Base-by-base conservation (phyloP, 805 yeast species). In the Starmerella sp. region DNA sequence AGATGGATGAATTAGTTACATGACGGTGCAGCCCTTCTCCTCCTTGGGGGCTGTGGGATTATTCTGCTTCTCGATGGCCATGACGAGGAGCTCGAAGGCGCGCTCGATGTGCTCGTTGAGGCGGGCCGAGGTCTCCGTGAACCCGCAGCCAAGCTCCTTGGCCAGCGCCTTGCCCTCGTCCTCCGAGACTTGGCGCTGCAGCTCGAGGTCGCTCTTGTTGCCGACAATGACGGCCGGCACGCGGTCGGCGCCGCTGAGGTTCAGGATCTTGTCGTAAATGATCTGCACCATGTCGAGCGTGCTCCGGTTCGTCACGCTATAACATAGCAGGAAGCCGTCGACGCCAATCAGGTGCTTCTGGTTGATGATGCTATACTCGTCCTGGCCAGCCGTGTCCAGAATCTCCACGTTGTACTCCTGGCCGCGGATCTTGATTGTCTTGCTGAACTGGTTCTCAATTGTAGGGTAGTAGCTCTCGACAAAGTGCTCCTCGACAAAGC, bases 381-480 rank as follows among this genome's bases (percentile, higher is more conserved):
- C 96, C 72, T 87, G 95, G 7, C 96, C 96, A 0, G 96, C 95
- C 0, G 96, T 89, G 66, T 89, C 97, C 57, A 88, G 73, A 53
- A 89, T 85, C 67, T 88, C 96, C 30, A 90, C 79, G 52, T 82
- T 82, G 66, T 84, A 89, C 53, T 83, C 86, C 62, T 81, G 83
- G 58, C 84, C 84, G 57, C 84, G 79, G 67, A 83, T 79, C 56
- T 75, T 76, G 65, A 88, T 76, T 37, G 76, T 75, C 66, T 85
- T 87, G 65, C 81, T 76, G 69, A 85, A 86, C 69, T 85, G 90
- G 69, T 86, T 87, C 67, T 87, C 95, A 58, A 86, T 86, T 6
- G 96, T 89, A 34, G 96, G 96, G 68, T 87, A 89, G 70, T 89
- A 88, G 36, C 84, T 77, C 68, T 89, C 96, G 29, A 86, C 85